Evolutionary conservation across 2,329 filamentous ascomycete species (phyloP).

Genomic region (Zymoseptoria passerinii): DNA sequence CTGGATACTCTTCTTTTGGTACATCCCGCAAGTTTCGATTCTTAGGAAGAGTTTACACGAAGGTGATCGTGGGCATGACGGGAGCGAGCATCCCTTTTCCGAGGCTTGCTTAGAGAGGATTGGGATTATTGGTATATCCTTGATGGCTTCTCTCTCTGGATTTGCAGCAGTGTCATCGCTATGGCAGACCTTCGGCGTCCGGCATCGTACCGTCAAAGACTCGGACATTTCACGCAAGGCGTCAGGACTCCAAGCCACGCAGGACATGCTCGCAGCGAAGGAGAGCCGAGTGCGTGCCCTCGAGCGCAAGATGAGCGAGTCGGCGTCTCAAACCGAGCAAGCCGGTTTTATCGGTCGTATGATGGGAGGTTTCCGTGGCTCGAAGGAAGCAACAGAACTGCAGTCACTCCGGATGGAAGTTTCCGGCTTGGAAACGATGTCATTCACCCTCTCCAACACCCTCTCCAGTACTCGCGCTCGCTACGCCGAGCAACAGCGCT

Average conservation of each 20-base stretch:
- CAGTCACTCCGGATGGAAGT: conserved; percentile 63
- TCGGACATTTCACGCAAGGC: conserved; percentile 69
- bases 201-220: conserved; percentile 52
- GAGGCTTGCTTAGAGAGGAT: conserved; percentile 57
- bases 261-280: conserved; percentile 71
- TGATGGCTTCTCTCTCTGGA: conserved; percentile 82
- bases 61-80: conserved; percentile 24
- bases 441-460: conserved; percentile 58
- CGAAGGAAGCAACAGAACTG: conserved; percentile 49
- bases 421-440: conserved; percentile 71
- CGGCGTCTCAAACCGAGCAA: conserved; percentile 25
- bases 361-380: conserved; percentile 61
- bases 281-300: conserved; percentile 62
- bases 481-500: conserved; percentile 55
- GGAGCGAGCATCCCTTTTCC: conserved; percentile 41
- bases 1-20: conserved; percentile 72
- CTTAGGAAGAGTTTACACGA: conserved; percentile 34
- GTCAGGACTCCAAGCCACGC: conserved; percentile 66
- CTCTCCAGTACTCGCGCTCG: conserved; percentile 56
- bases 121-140: conserved; percentile 73
- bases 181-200: conserved; percentile 72
- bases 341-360: conserved; percentile 64
- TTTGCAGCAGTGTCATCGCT: conserved; percentile 83
- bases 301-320: conserved; percentile 53
- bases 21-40: conserved; percentile 33